phyloP scores from a whole-genome alignment of 148 eudicot genomes.

The Rhododendron molle region DNA sequence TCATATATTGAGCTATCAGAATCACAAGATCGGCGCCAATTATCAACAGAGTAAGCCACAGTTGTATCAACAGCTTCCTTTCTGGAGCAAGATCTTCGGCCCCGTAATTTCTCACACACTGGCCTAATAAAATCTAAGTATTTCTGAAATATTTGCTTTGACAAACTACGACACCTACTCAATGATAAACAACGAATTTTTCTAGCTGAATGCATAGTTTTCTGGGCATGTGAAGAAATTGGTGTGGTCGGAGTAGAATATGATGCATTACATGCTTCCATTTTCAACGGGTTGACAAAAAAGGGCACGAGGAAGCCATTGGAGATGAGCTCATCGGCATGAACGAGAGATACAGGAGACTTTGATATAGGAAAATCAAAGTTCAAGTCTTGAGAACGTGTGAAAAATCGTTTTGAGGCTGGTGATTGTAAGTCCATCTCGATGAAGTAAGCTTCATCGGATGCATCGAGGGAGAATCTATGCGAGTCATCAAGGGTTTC shows the following conservation, averaged over 20 bases:
- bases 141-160: constrained; percentile 47
- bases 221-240: constrained; percentile 14
- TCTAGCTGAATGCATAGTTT: constrained; percentile 17
- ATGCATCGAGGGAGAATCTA: constrained; percentile 49
- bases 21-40: constrained; percentile 71
- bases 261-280: constrained; percentile 19
- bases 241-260: constrained; percentile 19
- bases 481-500: constrained; percentile 43
- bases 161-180: constrained; percentile 52
- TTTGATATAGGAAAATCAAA: constrained; percentile 45
- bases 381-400: constrained; percentile 41
- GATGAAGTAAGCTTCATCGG: constrained; percentile 62
- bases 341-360: constrained; percentile 35
- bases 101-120: constrained; percentile 36
- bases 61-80: constrained; percentile 26
- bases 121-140: constrained; percentile 49
- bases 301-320: constrained; percentile 60
- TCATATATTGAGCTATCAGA: constrained; percentile 85
- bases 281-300: constrained; percentile 27
- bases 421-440: constrained; percentile 85
- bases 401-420: constrained; percentile 62
- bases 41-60: constrained; percentile 46
- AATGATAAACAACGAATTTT: constrained; percentile 46
- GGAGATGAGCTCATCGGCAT: constrained; percentile 72
- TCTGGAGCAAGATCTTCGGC: constrained; percentile 28